phyloP scores from a whole-genome alignment of 139 green algal genomes.

The Picocystis salinarum region DNA sequence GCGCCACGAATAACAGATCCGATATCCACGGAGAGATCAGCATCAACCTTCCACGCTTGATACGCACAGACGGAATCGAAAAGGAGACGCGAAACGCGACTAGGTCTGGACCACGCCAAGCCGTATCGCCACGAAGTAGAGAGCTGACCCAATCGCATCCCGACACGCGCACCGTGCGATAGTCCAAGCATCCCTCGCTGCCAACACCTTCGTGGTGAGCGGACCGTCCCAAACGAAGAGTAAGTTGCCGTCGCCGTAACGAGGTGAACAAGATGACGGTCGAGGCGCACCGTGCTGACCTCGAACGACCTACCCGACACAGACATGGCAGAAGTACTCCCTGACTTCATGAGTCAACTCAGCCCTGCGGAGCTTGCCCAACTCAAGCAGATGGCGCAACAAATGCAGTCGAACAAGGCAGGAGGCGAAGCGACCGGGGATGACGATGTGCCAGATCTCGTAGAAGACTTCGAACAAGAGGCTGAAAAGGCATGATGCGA shows the following conservation, averaged over 20 bases:
- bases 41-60: no score
- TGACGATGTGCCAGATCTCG: constrained; percentile 74
- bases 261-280: no score
- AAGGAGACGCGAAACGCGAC: no score
- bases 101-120: no score
- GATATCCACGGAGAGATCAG: no score
- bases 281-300: no score
- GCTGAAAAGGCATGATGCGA: constrained; percentile 11
- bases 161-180: constrained; percentile 4
- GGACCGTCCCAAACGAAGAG: constrained; percentile 50
- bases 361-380: constrained; percentile 52
- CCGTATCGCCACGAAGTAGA: no score
- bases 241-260: no score
- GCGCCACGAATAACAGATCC: no score
- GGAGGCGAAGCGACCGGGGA: not conserved
- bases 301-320: no score
- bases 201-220: constrained; percentile 97
- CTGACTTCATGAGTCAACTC: constrained; percentile 69
- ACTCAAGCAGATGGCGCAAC: constrained; percentile 58
- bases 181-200: constrained; percentile 96
- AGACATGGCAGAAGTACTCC: constrained; percentile 62
- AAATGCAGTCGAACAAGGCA: constrained; percentile 15
- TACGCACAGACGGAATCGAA: no score
- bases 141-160: no score
- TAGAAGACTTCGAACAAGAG: constrained; percentile 69